Evolutionary conservation across 179 eudicot genomes (phyloP).

Genomic region (Sideroxylon spinosum): DNA sequence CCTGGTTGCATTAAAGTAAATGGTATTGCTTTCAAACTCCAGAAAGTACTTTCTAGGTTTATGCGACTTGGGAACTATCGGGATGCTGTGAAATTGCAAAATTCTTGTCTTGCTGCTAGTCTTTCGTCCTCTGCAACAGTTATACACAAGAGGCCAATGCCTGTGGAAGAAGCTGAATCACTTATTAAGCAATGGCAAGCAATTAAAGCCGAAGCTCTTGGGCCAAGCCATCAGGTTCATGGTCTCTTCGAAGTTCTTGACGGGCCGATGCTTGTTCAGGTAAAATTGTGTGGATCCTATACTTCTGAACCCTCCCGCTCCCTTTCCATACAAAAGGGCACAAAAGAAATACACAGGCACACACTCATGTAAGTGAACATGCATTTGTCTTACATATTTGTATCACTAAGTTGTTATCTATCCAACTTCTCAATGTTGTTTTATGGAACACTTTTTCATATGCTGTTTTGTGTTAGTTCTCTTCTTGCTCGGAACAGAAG

Average conservation of each 20-base stretch:
- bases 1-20: conserved; percentile 28
- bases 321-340: neutral
- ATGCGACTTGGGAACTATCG: conserved; percentile 24
- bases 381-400: neutral
- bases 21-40: conserved; percentile 30
- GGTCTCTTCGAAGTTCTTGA: conserved; percentile 79
- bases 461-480: neutral
- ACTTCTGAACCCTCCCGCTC: neutral
- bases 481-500: conserved; percentile 3
- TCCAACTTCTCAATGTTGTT: neutral
- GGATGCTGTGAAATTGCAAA: conserved; percentile 32
- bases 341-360: neutral
- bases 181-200: conserved; percentile 96
- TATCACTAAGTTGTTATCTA: neutral
- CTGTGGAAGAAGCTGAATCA: conserved; percentile 86
- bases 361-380: neutral
- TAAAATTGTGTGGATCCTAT: conserved; percentile 27
- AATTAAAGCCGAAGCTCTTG: conserved; percentile 94
- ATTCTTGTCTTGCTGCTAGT: conserved; percentile 43
- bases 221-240: conserved; percentile 62
- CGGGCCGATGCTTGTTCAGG: conserved; percentile 91
- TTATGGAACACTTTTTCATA: neutral
- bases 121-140: conserved; percentile 44
- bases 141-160: conserved; percentile 47
- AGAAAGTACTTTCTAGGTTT: conserved; percentile 41